phyloP scores from a whole-genome alignment of 257 asterid genomes.

The Linaria vulgaris region DNA sequence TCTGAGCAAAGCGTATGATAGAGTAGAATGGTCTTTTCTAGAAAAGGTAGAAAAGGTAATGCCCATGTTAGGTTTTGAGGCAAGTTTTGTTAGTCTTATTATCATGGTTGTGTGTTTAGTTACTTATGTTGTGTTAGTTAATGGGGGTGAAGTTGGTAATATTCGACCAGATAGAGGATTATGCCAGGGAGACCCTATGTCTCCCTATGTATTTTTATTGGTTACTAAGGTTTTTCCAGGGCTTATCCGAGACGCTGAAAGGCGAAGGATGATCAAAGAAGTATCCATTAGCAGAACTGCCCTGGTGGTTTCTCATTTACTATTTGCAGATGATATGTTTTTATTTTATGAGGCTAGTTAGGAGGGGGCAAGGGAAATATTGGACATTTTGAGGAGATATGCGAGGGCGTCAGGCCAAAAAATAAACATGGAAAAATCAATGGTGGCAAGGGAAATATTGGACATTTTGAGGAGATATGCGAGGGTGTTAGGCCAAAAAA shows the following conservation, averaged over 20 bases:
- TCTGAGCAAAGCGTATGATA: background rate
- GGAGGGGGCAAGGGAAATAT: background rate
- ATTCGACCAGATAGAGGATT: no score
- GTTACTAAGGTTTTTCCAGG: no score
- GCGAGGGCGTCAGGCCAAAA: background rate
- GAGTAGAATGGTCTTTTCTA: background rate
- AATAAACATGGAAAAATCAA: no score
- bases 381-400: background rate
- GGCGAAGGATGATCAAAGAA: background rate
- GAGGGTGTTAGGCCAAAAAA: background rate
- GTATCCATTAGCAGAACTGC: background rate
- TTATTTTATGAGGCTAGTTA: background rate
- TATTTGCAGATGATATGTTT: background rate
- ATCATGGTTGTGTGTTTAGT: no score
- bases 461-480: background rate
- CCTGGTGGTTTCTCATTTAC: background rate
- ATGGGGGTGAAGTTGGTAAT: background rate
- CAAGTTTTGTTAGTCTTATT: no score
- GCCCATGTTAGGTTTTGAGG: no score
- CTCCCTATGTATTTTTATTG: no score
- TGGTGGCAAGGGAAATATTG: background rate
- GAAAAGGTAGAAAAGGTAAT: no score
- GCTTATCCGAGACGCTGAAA: no score
- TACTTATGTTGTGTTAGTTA: no score
- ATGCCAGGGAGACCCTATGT: background rate